Percentiles rank a stretch among this genome's conserved stretches.
Evolutionary conservation across 2,329 filamentous ascomycete genomes (phyloP).

Genomic region (Apiospora sp.): DNA sequence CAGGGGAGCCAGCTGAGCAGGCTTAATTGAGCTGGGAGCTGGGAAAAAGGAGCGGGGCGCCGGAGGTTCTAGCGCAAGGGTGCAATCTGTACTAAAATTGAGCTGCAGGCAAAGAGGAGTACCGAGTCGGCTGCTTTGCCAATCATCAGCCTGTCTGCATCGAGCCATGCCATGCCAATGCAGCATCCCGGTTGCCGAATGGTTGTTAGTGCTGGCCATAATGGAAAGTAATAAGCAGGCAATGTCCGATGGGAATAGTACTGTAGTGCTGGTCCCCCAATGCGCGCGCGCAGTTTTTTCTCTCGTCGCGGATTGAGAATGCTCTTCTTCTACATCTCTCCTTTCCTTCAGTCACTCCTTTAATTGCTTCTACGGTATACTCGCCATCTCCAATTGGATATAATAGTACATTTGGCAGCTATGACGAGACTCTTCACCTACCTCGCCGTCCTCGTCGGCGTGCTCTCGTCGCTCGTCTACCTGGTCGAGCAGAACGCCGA

Average conservation of each 20-base stretch:
- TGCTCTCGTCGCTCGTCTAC: conserved; percentile 62
- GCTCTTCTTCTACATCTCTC: neutral
- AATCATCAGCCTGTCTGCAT: neutral
- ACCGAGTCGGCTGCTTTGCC: neutral
- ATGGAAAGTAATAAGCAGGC: conserved; percentile 18
- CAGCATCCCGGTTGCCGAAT: conserved; percentile 11
- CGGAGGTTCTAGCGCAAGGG: neutral
- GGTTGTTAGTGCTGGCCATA: conserved; percentile 9
- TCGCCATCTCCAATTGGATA: neutral
- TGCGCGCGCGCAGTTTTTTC: neutral
- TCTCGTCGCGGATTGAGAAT: neutral
- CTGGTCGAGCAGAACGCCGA: conserved; percentile 66
- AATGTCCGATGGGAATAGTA: conserved; percentile 19
- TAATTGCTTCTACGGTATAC: neutral
- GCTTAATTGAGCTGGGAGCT: neutral
- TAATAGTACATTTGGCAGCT: neutral
- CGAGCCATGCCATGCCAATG: conserved; percentile 10
- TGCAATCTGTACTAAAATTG: conserved; percentile 20
- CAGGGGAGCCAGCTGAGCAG: neutral
- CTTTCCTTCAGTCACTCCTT: conserved; percentile 3
- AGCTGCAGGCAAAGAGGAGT: conserved; percentile 12
- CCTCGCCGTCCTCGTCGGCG: conserved; percentile 36
- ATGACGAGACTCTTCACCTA: conserved; percentile 26
- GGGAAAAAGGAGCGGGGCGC: neutral
- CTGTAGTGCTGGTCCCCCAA: neutral